Base-by-base conservation (phyloP, 257 asterid species). In the Prunella vulgaris region DNA sequence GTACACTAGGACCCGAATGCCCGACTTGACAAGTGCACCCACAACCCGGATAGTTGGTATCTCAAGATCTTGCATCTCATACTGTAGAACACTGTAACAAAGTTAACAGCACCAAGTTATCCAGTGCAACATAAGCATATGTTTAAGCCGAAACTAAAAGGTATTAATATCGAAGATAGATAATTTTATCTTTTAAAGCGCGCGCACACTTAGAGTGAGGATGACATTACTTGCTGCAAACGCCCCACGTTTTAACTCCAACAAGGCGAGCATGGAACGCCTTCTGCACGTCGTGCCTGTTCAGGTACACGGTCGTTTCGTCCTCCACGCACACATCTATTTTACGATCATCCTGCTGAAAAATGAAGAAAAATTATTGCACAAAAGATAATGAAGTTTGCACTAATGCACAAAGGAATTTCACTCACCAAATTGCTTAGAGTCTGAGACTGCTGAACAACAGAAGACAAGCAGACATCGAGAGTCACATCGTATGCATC, bases 251-350 rank as follows among this genome's bases (percentile, higher is more conserved):
- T 4, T 72, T 71, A 6, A 87, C 96, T 66, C 92, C 82, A 42
- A 74, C 65, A 5, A 90, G 93, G 2, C 89, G 82, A 52, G 96
- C 92, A 64, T 89, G 98, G 52, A 92, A 84, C 56, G 98, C 98
- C 60, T 76, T 74, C 73, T 87, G 93, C 77, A 92, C 98, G 18
- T 92, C 90, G 20, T 83, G 78, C 38, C 90, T 84, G 56, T 85
- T 90, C 27, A 92, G 75, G 76, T 92, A 92, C 69, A 74, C 80
- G 3, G 5, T 13, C 12, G 89, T 84, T 72, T 89, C 92, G 21
- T 78, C 81, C 69, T 79, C 78, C 27, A 87, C 79, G 40, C 98
- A 92, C 3, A 89, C 92, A 70, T 92, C 87, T 12, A 87, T 80
- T 74, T 81, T 85, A 32, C 83, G 76, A 75, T 82, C 73, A 70